Conservation (phyloP, 1,284 basidiomycete species). For the Cutaneotrichosporon cyanovorans region DNA sequence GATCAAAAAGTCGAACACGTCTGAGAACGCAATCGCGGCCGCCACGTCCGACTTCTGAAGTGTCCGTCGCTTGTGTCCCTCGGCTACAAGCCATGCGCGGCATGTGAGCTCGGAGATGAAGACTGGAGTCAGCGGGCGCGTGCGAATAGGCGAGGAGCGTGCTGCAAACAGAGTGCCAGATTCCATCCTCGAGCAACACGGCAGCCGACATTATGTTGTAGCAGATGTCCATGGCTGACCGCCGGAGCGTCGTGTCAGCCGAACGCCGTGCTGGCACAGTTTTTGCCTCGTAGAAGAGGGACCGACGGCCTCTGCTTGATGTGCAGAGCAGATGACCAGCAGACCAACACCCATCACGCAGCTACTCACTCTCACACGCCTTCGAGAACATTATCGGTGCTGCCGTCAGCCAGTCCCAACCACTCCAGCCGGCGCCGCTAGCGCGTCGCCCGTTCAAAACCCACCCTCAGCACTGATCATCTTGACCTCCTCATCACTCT, state of each 20-base stretch:
- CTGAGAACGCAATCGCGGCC: conserved; percentile 77
- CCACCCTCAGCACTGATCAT: conserved; percentile 91
- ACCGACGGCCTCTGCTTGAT: no score
- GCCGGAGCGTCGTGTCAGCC: no score
- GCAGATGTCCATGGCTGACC: no score
- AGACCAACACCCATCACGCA: no score
- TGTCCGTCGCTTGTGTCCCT: conserved; percentile 84
- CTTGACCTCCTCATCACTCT: conserved; percentile 94
- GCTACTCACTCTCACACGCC: conserved; percentile 90
- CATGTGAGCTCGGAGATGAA: conserved; percentile 92
- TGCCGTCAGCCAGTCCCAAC: conserved; percentile 37
- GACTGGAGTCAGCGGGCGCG: conserved; percentile 50
- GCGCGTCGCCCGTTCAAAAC: conserved; percentile 20
- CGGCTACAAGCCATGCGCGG: conserved; percentile 85
- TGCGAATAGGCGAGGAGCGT: neutral
- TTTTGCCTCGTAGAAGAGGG: no score
- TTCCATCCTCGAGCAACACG: neutral
- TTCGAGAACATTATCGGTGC: conserved; percentile 91
- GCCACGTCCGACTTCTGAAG: conserved; percentile 84
- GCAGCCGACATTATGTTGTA: neutral
- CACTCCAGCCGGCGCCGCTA: neutral
- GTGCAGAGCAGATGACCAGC: neutral
- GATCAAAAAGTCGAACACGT: conserved; percentile 70
- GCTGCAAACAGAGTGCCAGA: neutral
- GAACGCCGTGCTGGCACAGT: no score